Percentiles rank a stretch among this genome's conserved stretches.
phyloP scores from a whole-genome alignment of 257 asterid genomes.

The Coffea eugenioides region DNA sequence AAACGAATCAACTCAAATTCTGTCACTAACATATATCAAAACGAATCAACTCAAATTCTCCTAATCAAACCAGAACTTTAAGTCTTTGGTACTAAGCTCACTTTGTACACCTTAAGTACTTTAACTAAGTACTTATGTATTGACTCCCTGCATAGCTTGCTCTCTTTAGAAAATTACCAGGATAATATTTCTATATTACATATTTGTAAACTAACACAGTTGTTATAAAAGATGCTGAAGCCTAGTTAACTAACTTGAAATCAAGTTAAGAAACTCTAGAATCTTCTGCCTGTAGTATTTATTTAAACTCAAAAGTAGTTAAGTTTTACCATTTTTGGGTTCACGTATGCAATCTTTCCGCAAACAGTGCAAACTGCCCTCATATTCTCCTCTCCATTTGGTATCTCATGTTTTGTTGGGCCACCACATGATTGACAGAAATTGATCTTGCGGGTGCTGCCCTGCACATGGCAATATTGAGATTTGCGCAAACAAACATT shows the following conservation, averaged over 20 bases:
- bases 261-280: not conserved
- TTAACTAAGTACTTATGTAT: too few species aligned
- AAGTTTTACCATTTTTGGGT: conserved; percentile 86
- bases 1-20: not conserved
- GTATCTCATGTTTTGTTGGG: conserved; percentile 79
- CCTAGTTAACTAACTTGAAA: not conserved
- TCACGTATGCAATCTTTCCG: conserved; percentile 75
- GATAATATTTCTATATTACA: not conserved
- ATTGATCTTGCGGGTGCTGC: conserved; percentile 56
- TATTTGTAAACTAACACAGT: not conserved
- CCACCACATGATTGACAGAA: conserved; percentile 96
- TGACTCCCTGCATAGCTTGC: too few species aligned
- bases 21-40: not conserved
- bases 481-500: conserved; percentile 3
- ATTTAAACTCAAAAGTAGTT: not conserved
- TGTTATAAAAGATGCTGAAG: not conserved
- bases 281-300: not conserved
- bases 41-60: not conserved
- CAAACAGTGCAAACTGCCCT: conserved; percentile 86
- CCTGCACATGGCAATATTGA: conserved; percentile 42
- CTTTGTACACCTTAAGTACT: not conserved
- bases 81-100: not conserved
- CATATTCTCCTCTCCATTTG: conserved; percentile 82
- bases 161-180: too few species aligned
- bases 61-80: not conserved